Evolutionary conservation across 306 rosid species (phyloP), one percentile per base, ranked within the genome.

Genomic region (Ormosia semicastrata): DNA sequence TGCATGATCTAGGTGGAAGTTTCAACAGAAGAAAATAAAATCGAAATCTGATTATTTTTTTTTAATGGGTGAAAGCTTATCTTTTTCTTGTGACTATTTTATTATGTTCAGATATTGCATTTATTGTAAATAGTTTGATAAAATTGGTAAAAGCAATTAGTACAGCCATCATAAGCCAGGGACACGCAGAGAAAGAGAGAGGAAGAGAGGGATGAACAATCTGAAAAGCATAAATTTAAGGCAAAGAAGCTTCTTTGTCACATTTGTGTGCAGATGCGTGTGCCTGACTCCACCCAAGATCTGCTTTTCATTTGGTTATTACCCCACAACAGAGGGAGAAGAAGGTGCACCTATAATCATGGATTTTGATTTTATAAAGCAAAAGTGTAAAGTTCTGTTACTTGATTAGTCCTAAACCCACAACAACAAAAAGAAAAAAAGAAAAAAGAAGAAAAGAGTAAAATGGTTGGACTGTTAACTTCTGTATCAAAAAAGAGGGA

Each of bases 291-390:
- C 4, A 44, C 77, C 72, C 4, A 62, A 62, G 32, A 32, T 33
- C 12, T 56, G 18, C 6, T 41, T 57, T 29, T 50, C 37, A 43
- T 7, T 32, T 29, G 24, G 29, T 53, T 6, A 53, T 24, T 53
- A 15, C 59, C 59, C 59, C 33, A 3, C 46, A 71, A 73, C 65
- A 32, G 44, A 12, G 62, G 41, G 8, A 29, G 37, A 66, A 73
- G 68, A 56, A 41, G 53, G 75, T 36, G 65, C 54, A n/a, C 6
- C 41, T 65, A 6, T 6, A 64, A 81, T 36, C 50, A 73, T 72
- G 79, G 50, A 63, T 43, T 56, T 71, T 79, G 64, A 62, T 76
- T 80, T 79, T 62, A 75, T 73, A 60, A 85, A 81, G 87, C 44
- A 66, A 88, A 85, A 80, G 70, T 59, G 43, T 30, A 59, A 24